A percentile compares a stretch with the other conserved stretches of the same genome.
phyloP scores from a whole-genome alignment of 2,329 filamentous ascomycete species.

The Sclerotinia sclerotiorum region DNA sequence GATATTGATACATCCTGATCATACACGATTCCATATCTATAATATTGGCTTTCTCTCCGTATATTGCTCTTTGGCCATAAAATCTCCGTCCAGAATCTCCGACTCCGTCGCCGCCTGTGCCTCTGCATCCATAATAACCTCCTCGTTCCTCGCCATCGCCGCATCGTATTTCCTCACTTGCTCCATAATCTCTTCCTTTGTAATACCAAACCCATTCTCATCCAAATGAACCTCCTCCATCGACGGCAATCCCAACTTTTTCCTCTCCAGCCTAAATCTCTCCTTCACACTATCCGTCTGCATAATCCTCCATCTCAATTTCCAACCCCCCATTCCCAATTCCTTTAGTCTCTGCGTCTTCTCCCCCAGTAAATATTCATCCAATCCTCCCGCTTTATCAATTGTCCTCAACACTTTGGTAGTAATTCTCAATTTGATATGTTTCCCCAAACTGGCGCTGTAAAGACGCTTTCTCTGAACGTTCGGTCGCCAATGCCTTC shows the following conservation, averaged over 20 bases:
- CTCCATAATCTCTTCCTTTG: constrained; percentile 37
- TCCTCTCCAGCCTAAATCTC: constrained; percentile 64
- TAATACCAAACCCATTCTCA: constrained; percentile 42
- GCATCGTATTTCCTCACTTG: constrained; percentile 45
- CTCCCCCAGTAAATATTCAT: constrained; percentile 84
- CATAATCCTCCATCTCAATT: constrained; percentile 85
- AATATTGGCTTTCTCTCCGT: constrained; percentile 33
- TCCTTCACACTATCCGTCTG: constrained; percentile 68
- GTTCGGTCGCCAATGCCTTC: constrained; percentile 74
- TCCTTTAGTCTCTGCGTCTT: constrained; percentile 78
- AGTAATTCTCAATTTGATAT: constrained; percentile 67
- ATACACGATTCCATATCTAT: constrained; percentile 27
- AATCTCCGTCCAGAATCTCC: constrained; percentile 43
- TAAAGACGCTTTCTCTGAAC: constrained; percentile 62
- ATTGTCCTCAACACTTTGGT: constrained; percentile 71
- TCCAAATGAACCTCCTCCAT: constrained; percentile 44
- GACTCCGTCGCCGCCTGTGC: constrained; percentile 39
- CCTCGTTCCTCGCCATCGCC: constrained; percentile 46
- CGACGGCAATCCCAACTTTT: constrained; percentile 62
- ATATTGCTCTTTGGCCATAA: constrained; percentile 42
- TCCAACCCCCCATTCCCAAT: constrained; percentile 87
- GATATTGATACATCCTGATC: constrained; percentile 23
- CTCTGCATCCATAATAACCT: constrained; percentile 46
- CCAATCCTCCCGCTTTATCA: constrained; percentile 82
- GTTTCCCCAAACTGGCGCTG: constrained; percentile 59